Percentiles rank a stretch among this genome's conserved stretches.
Evolutionary conservation across 1,284 basidiomycete species (phyloP).

Genomic region (Hortiboletus rubellus): DNA sequence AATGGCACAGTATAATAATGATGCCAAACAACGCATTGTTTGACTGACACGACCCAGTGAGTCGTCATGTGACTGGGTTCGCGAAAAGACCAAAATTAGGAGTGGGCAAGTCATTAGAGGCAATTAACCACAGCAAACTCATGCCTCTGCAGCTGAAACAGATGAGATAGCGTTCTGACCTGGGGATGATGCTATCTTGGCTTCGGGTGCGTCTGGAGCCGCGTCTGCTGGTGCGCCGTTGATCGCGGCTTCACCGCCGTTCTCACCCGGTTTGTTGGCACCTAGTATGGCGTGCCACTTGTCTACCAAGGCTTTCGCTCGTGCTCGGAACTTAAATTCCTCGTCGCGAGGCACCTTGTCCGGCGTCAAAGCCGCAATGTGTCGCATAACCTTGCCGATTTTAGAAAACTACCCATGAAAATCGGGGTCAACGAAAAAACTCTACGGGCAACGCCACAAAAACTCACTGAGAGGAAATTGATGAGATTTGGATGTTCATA

Average conservation of each 20-base stretch:
- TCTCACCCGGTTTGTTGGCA: slow-evolving; percentile 44
- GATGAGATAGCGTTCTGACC: slow-evolving; percentile 29
- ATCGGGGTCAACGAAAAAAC: slow-evolving; percentile 20
- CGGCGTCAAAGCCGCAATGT: slow-evolving; percentile 72
- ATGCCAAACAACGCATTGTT: slow-evolving; percentile 24
- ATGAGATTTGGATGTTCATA: slow-evolving; percentile 85
- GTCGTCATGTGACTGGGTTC: slow-evolving; percentile 7
- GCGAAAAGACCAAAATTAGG: slow-evolving; percentile 23
- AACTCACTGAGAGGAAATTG: slow-evolving; percentile 74
- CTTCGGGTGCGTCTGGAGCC: slow-evolving; percentile 24
- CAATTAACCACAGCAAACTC: slow-evolving; percentile 15
- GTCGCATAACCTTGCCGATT: slow-evolving; percentile 98
- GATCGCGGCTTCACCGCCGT: slow-evolving; percentile 35
- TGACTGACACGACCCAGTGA: slow-evolving; percentile 15
- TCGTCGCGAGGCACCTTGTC: slow-evolving; percentile 79
- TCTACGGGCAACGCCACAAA: slow-evolving; percentile 20
- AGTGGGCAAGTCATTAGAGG: slow-evolving; percentile 7
- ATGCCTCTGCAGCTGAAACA: slow-evolving; percentile 41
- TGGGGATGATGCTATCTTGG: slow-evolving; percentile 26
- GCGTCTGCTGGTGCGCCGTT: slow-evolving; percentile 31
- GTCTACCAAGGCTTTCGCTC: slow-evolving; percentile 72
- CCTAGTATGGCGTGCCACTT: slow-evolving; percentile 70
- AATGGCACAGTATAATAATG: slow-evolving; percentile 25
- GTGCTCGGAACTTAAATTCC: slow-evolving; percentile 84
- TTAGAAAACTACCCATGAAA: slow-evolving; percentile 73